Evolutionary conservation across 208 protist species (phyloP).

Genomic region (Leishmania major): DNA sequence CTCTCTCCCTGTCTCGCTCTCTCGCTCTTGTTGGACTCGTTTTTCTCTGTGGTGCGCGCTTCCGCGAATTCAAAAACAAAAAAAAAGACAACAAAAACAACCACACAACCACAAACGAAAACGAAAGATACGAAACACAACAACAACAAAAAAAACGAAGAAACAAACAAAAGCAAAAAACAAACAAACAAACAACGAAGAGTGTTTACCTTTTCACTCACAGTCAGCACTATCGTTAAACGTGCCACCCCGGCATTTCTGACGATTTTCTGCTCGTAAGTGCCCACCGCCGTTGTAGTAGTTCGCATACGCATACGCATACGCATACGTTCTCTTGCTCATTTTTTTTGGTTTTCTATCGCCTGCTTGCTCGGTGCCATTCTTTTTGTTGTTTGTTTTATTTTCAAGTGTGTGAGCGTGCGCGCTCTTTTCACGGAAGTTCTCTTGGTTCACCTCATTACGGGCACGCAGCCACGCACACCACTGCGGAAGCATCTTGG

Average conservation of each 20-base stretch:
- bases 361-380: constrained; percentile 6
- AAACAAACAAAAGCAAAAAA: neutral
- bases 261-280: neutral
- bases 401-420: neutral
- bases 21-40: neutral
- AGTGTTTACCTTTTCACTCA: neutral
- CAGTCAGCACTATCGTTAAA: neutral
- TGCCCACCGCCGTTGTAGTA: neutral
- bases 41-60: neutral
- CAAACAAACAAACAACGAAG: neutral
- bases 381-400: neutral
- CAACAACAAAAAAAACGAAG: neutral
- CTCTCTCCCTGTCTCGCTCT: neutral
- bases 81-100: neutral
- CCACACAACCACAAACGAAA: neutral
- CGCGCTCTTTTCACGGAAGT: neutral
- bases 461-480: neutral
- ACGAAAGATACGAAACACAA: neutral
- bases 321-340: neutral
- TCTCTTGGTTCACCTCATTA: neutral
- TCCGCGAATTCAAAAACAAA: neutral
- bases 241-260: neutral
- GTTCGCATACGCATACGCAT: neutral
- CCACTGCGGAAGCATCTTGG: neutral
- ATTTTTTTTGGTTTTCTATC: neutral